Conservation (phyloP, 2,329 filamentous ascomycete genomes). For the Diaporthe velutina region DNA sequence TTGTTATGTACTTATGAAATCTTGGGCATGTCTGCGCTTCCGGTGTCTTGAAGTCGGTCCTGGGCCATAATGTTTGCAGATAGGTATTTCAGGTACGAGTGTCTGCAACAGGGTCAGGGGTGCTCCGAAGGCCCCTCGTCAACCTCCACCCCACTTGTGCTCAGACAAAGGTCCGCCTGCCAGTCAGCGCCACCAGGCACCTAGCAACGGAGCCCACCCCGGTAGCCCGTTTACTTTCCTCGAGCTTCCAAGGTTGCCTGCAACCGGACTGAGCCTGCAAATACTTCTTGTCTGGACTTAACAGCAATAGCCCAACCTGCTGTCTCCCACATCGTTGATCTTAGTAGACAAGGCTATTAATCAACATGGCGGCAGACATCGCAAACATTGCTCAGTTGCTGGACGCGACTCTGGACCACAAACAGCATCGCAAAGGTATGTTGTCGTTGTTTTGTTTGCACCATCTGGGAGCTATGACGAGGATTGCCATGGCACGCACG, state of each 20-base stretch:
- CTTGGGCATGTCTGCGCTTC: neutral
- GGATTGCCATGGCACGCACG: neutral
- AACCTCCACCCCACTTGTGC: constrained; percentile 6
- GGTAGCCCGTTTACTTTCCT: constrained; percentile 35
- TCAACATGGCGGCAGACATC: constrained; percentile 69
- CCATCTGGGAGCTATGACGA: constrained; percentile 14
- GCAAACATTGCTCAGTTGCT: constrained; percentile 83
- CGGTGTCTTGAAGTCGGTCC: neutral
- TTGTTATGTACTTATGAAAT: no score
- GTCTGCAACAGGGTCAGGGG: constrained; percentile 26
- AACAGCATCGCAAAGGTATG: constrained; percentile 89
- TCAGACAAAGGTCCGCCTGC: neutral
- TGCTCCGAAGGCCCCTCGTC: constrained; percentile 21
- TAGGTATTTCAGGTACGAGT: neutral
- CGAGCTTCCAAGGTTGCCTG: constrained; percentile 13
- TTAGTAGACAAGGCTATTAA: constrained; percentile 28
- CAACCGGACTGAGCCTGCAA: neutral
- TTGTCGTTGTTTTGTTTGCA: constrained; percentile 21
- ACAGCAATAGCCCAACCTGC: constrained; percentile 22
- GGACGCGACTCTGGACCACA: constrained; percentile 89
- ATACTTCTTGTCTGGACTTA: constrained; percentile 1
- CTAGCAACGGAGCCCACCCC: constrained; percentile 37
- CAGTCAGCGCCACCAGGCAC: constrained; percentile 24
- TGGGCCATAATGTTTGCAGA: neutral
- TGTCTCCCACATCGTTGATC: constrained; percentile 30